Evolutionary conservation across 768 basidiomycete genomes (phyloP), one percentile per base, ranked within the genome.

Genomic region (Amanita fuliginea): DNA sequence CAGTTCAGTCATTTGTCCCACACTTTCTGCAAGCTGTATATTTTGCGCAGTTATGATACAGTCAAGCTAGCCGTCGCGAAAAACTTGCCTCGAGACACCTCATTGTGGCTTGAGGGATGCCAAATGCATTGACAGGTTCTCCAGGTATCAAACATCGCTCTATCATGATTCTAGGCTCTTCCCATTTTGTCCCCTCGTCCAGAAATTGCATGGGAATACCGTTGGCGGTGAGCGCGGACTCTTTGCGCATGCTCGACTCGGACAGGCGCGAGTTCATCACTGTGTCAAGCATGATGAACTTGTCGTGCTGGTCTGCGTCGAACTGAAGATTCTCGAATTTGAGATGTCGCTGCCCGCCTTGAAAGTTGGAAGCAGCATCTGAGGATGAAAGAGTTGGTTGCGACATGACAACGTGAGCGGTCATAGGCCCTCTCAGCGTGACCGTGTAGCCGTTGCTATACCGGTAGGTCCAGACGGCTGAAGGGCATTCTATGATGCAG

Each of bases 101-200:
- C 89, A 90, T 90, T 14, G 88, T 88, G 2, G 86, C 86, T 60
- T 90, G 86, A 5, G 88, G 86, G 47, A 91, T 87, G 4, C 88
- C 88, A 65, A 90, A 91, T 18, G 84, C 85, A 58, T 90, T 90
- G 46, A 91, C 85, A 7, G 88, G 88, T 57, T 89, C 87, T 4
- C 79, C 77, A 10, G 89, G 88, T 55, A 89, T 76, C n/a, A 70
- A 70, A 28, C 77, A 83, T 32, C 68, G 68, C 14, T 80, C 78
- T 42, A 86, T 77, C 43, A 74, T 56, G 36, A 79, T 65, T 49
- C 79, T 64, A 6, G 79, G 80, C 55, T 87, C 86, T 36, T 85
- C 84, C 74, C 78, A 80, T 57, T 69, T 73, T 56, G 71, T 76
- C 18, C 77, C 78, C 42, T 82, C 77, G 34, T 78, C 77, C 32